Conservation (phyloP, 495 filamentous ascomycete species). For the Ramalina intermedia region DNA sequence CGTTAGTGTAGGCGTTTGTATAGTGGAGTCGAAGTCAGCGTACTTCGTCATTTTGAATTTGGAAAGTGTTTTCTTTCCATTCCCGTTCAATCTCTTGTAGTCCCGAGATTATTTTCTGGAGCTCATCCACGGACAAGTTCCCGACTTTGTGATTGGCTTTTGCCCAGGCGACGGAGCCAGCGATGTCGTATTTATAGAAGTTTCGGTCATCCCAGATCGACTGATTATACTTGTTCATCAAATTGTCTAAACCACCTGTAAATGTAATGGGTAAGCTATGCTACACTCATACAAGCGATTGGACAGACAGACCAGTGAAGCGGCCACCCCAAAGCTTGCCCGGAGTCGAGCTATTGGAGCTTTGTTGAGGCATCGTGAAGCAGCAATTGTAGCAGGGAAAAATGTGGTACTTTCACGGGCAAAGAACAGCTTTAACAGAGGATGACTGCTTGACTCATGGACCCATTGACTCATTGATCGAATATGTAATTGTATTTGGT, state of each 20-base stretch:
- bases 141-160: constrained; percentile 64
- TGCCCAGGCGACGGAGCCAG: constrained; percentile 73
- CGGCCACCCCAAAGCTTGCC: constrained; percentile 74
- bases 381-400: too few species aligned
- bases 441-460: too few species aligned
- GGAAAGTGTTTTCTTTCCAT: constrained; percentile 51
- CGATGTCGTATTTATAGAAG: constrained; percentile 70
- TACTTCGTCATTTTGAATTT: constrained; percentile 50
- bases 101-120: constrained; percentile 60
- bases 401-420: too few species aligned
- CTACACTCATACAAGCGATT: constrained; percentile 16
- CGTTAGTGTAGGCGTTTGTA: not conserved
- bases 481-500: too few species aligned
- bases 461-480: too few species aligned
- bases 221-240: constrained; percentile 83
- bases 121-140: constrained; percentile 64
- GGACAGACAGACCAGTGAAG: constrained; percentile 47
- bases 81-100: constrained; percentile 59
- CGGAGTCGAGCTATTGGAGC: not conserved
- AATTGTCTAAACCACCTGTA: constrained; percentile 63
- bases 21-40: constrained; percentile 2
- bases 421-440: too few species aligned
- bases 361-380: too few species aligned
- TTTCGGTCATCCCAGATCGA: constrained; percentile 72
- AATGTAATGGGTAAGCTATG: constrained; percentile 1